A percentile compares a stretch with the other conserved stretches of the same genome.
These are phyloP conservation scores for Fusarium mexicanum DNA, from an alignment of 2,329 filamentous ascomycete species.

Conservation along the genomic window DNA sequence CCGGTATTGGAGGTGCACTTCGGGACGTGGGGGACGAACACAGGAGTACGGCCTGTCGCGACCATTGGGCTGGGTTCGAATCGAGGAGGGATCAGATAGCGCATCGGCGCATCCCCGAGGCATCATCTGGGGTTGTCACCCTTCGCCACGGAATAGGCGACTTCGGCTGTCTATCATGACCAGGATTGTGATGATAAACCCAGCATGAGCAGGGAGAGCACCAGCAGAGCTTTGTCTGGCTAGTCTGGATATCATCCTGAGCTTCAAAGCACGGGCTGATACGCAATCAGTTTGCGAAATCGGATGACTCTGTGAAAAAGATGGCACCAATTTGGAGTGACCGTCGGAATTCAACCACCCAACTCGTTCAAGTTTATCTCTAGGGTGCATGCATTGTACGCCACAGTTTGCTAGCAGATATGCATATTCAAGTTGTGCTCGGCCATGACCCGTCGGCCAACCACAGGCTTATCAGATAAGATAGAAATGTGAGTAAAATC, in stretches of 20 bases:
- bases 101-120: constrained; percentile 17
- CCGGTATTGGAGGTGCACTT: constrained; percentile 3
- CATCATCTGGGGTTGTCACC: constrained; percentile 6
- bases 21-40: constrained; percentile 35
- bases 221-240: not conserved
- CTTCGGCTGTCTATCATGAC: not conserved
- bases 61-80: constrained; percentile 15
- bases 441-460: constrained; percentile 14
- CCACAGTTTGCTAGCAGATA: constrained; percentile 19
- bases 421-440: constrained; percentile 13
- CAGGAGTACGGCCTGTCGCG: constrained; percentile 6
- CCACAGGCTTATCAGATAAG: constrained; percentile 31
- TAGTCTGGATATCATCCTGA: not conserved
- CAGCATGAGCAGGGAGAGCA: not conserved
- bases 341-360: constrained; percentile 19
- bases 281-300: not conserved
- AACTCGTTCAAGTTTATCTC: constrained; percentile 35
- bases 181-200: not conserved
- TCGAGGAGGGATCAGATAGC: constrained; percentile 24
- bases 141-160: constrained; percentile 6
- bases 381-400: not conserved
- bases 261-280: not conserved
- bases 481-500: constrained; percentile 7
- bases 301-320: not conserved
- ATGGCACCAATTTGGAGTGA: constrained; percentile 1